Evolutionary conservation across 306 rosid genomes (phyloP), one percentile per base, ranked within the genome.

Genomic region (Pueraria montana): DNA sequence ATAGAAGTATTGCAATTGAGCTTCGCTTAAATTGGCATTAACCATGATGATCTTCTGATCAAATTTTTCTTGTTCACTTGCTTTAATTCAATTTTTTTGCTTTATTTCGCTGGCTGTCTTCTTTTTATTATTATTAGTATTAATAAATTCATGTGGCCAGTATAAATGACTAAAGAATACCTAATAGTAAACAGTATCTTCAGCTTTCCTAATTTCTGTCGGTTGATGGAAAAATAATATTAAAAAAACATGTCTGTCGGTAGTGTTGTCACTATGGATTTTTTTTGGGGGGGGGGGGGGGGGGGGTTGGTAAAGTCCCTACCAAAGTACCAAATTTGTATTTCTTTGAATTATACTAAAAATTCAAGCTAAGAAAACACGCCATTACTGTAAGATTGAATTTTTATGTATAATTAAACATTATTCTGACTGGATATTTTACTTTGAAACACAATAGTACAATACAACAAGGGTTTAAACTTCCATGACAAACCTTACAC

Each of bases 191-290:
- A 62, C 20, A 65, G 48, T 62, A 77, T 43, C 50, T 61, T 62
- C 56, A 42, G 21, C 75, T 69, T 43, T 69, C 10, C 6, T 38
- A 71, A 71, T 46, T 24, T 71, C 24, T 46, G 76, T 71, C 76
- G 61, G 76, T 71, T 71, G 61, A 46, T 27, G 24, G 5, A 21
- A 46, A 46, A 48, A 26, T 24, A 48, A 24, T 46, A 48, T 30
- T 30, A 52, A 73, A 32, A 46, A 21, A 50, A 40, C 21, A 30
- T 62, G 1, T 27, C 36, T 64, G 82, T 78, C 82, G 82, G 82
- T 32, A 30, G 61, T 48, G n/a, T n/a, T 45, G 66, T 26, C 43
- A 43, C 61, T 24, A 5, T 56, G 4, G 24, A 36, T 27, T 9
- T 49, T 11, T 18, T 2, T 66, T 8, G 1, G 2, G 5, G 61